Percentiles rank a stretch among this genome's conserved stretches.
Evolutionary conservation across 2,329 filamentous ascomycete genomes (phyloP).

Genomic region (Cercospora berteroae): DNA sequence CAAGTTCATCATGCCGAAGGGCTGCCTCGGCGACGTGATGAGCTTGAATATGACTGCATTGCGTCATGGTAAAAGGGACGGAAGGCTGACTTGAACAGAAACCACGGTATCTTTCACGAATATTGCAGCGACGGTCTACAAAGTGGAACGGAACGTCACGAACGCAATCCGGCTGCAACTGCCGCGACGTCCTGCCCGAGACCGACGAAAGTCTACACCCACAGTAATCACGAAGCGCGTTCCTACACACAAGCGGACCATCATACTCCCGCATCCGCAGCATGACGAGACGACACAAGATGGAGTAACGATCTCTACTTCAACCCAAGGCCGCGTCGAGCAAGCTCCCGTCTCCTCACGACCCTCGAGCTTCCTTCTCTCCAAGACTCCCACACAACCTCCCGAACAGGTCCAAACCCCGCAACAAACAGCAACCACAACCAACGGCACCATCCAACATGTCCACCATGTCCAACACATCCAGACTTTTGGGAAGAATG

Average conservation of each 20-base stretch:
- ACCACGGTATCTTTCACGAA: background rate
- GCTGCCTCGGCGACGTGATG: background rate
- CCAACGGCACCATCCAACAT: background rate
- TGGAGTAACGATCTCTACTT: background rate
- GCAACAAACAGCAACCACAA: background rate
- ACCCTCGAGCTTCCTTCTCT: background rate
- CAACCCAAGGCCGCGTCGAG: background rate
- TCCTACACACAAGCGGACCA: background rate
- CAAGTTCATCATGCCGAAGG: background rate
- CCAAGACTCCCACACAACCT: background rate
- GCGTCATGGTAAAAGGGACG: background rate
- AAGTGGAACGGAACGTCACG: background rate
- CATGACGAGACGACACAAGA: background rate
- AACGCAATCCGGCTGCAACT: background rate
- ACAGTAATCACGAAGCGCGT: background rate
- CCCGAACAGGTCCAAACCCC: background rate
- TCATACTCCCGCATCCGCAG: background rate
- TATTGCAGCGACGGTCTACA: background rate
- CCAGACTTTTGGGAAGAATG: background rate
- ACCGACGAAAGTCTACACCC: background rate
- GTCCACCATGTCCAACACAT: background rate
- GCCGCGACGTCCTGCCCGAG: background rate
- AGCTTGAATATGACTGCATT: background rate
- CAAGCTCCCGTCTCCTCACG: background rate
- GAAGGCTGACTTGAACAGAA: background rate